Base-by-base conservation (phyloP, 352 stramenopile species). In the Plasmopara halstedii region DNA sequence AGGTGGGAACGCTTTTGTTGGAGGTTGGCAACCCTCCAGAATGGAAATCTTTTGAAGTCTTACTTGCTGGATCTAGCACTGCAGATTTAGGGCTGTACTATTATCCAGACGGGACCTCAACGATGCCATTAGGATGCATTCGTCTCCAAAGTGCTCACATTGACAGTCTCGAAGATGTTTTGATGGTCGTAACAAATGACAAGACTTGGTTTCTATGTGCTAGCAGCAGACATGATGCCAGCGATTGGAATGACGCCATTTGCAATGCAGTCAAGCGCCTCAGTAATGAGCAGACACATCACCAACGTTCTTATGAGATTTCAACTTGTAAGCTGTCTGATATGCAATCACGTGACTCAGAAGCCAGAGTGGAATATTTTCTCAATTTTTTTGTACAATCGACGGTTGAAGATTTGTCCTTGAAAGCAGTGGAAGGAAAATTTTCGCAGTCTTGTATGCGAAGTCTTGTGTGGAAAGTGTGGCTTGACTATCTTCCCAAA, bases 201-300 rank as follows among this genome's bases (percentile, higher is more conserved):
- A 78, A 84, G 54, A 88, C 75, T 44, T 90, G 75, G 79, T 90
- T 88, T 44, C 62, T 90, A 15, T 90, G 79, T 25, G 75, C 75
- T 2, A 68, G 82, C 22, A 53, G 74, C 31, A 64, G 56, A 1
- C 67, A 64, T 7, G 75, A 83, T 3, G 75, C 75, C 6, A 68
- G 46, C 23, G 71, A 87, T 26, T 90, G 79, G 78, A 62, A 65
- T 13, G 70, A 85, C 26, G 61, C 59, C 19, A 77, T 88, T 39
- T 83, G 75, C 47, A 45, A 15, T 6, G 58, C 75, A 8, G 85
- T 88, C 20, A 75, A 88, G 22, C 61, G 60, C 13, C 49, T 74
- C 7, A 55, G 44, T 37, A 39, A 27, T 25, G 26, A 21, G 21
- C 60, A 47, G 22, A 3, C 33, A n/a, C 54, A 45, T 25, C 44